phyloP scores from a whole-genome alignment of 352 stramenopile genomes.

The Aphanomyces euteiches region DNA sequence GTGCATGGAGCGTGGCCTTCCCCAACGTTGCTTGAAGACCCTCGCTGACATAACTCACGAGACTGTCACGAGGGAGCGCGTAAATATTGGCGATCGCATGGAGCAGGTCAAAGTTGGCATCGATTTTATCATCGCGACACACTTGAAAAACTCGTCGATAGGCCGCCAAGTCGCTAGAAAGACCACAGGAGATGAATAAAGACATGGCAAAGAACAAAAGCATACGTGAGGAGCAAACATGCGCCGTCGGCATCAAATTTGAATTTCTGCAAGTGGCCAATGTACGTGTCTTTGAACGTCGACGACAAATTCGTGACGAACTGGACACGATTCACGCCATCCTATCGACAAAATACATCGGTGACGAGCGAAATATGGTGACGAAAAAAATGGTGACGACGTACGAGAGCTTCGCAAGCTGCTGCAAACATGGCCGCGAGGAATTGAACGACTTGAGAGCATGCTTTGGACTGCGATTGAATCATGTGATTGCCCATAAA shows the following conservation, averaged over 20 bases:
- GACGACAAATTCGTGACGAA: slow-evolving; percentile 54
- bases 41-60: slow-evolving; percentile 73
- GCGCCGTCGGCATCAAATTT: slow-evolving; percentile 77
- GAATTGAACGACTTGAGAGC: slow-evolving; percentile 66
- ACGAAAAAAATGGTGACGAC: slow-evolving; percentile 2
- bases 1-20: slow-evolving; percentile 53
- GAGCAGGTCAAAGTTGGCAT: slow-evolving; percentile 70
- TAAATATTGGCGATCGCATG: slow-evolving; percentile 81
- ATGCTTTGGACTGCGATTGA: slow-evolving; percentile 51
- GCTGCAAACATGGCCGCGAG: slow-evolving; percentile 54
- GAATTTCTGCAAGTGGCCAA: slow-evolving; percentile 70
- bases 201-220: background rate
- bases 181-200: background rate
- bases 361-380: background rate
- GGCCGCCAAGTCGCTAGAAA: slow-evolving; percentile 57
- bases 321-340: slow-evolving; percentile 57
- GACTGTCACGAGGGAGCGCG: slow-evolving; percentile 65
- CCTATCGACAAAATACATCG: slow-evolving; percentile 32
- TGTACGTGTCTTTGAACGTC: slow-evolving; percentile 69
- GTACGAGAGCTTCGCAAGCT: slow-evolving; percentile 54
- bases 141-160: slow-evolving; percentile 65
- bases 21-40: slow-evolving; percentile 56
- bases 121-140: slow-evolving; percentile 43
- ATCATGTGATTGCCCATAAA: slow-evolving; percentile 54
- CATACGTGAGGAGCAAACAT: slow-evolving; percentile 57